Evolutionary conservation across 2,329 filamentous ascomycete species (phyloP).

Genomic region (Trichoderma sp.): DNA sequence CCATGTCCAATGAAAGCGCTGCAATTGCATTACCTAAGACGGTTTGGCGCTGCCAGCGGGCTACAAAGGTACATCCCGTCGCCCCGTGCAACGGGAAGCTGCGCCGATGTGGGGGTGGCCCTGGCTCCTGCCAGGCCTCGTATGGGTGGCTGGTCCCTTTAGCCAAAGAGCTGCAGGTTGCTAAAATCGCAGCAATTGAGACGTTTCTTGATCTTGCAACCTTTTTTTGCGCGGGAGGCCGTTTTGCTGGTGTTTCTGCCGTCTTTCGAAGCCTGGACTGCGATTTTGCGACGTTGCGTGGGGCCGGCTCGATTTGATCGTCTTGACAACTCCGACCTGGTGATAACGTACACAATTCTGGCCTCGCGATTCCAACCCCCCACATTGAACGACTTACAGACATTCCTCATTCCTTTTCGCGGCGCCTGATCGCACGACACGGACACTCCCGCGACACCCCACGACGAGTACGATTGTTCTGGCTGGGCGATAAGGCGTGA

Average conservation of each 20-base stretch:
- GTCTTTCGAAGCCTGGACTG: not conserved
- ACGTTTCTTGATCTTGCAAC: constrained; percentile 10
- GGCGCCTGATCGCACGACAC: constrained; percentile 10
- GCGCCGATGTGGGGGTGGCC: not conserved
- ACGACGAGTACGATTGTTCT: constrained; percentile 1
- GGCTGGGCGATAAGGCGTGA: not conserved
- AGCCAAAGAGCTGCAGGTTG: constrained; percentile 17
- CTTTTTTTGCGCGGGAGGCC: not conserved
- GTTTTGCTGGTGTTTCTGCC: not conserved
- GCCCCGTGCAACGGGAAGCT: constrained; percentile 33
- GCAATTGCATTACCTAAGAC: constrained; percentile 1
- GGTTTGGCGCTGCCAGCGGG: constrained; percentile 4
- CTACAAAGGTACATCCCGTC: constrained; percentile 28
- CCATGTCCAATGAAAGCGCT: not conserved
- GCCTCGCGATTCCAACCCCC: not conserved
- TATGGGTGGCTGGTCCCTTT: constrained; percentile 2
- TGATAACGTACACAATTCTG: not conserved
- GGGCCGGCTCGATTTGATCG: not conserved
- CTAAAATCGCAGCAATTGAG: constrained; percentile 17
- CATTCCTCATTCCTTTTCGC: not conserved
- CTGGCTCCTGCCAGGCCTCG: not conserved
- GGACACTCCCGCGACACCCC: not conserved
- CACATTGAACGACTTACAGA: constrained; percentile 2
- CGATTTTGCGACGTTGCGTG: not conserved
- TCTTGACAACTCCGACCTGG: not conserved